phyloP scores from a whole-genome alignment of 2,329 filamentous ascomycete genomes.

The Fusarium longipes region DNA sequence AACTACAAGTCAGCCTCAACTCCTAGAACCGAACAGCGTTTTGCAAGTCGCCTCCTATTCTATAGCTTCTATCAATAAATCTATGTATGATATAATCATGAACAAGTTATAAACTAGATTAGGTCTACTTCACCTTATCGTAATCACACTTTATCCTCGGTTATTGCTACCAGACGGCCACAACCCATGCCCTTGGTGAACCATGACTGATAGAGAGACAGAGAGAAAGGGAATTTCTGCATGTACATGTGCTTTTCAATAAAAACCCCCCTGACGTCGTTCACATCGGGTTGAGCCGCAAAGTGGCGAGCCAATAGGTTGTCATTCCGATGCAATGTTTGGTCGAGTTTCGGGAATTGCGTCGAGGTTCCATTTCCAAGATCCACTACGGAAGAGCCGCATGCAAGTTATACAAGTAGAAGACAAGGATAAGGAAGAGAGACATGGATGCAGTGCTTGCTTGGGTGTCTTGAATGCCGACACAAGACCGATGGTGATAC shows the following conservation, averaged over 20 bases:
- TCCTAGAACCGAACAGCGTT: not conserved
- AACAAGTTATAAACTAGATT: not conserved
- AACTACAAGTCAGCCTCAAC: conserved; percentile 25
- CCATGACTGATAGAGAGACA: not conserved
- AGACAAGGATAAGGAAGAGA: not conserved
- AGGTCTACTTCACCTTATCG: not conserved
- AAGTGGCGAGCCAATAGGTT: conserved; percentile 30
- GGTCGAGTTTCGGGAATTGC: conserved; percentile 38
- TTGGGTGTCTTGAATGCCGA: conserved; percentile 42
- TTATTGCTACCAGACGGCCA: conserved; percentile 25
- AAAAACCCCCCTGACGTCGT: conserved; percentile 38
- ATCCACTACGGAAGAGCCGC: conserved; percentile 44
- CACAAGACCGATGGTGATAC: conserved; percentile 35
- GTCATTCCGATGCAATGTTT: conserved; percentile 12
- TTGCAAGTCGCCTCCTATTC: not conserved
- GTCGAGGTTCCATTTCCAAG: conserved; percentile 34
- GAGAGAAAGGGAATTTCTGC: not conserved
- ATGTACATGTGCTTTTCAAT: not conserved
- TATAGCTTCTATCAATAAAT: not conserved
- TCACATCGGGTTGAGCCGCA: conserved; percentile 37
- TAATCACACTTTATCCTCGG: conserved; percentile 41
- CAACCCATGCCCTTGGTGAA: conserved; percentile 20
- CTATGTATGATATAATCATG: conserved; percentile 1
- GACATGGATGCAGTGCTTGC: not conserved
- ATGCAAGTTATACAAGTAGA: conserved; percentile 14